Evolutionary conservation across 202 grass and related monocot genomes (phyloP).

Genomic region (Dendrocalamus latiflorus): DNA sequence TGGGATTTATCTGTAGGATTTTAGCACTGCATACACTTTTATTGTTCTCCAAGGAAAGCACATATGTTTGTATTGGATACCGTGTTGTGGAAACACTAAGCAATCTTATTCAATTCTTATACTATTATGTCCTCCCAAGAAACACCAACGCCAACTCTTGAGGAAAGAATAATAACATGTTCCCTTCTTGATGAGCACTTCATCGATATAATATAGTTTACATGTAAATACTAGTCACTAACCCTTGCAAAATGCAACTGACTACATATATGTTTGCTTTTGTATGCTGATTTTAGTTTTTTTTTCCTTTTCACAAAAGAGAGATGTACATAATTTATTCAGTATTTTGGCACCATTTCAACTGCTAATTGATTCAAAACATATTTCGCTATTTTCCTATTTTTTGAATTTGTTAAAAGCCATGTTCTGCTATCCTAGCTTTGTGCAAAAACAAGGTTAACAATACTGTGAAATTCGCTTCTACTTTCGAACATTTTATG

Average conservation of each 20-base stretch:
- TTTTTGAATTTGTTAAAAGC: conserved; percentile 25
- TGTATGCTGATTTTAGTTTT: no score
- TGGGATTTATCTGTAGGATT: neutral
- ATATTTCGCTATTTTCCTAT: no score
- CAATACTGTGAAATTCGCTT: neutral
- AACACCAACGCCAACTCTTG: conserved; percentile 31
- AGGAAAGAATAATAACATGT: conserved; percentile 52
- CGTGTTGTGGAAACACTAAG: conserved; percentile 18
- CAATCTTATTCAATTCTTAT: conserved; percentile 51
- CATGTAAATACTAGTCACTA: neutral
- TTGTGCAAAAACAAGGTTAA: conserved; percentile 16
- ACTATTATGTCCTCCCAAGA: conserved; percentile 19
- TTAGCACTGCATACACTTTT: neutral
- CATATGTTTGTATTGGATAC: conserved; percentile 29
- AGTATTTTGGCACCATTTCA: no score
- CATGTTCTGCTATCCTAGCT: neutral
- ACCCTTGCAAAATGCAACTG: conserved; percentile 6
- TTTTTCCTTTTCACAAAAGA: no score
- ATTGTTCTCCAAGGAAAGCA: conserved; percentile 33
- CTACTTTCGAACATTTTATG: conserved; percentile 17
- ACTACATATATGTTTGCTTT: neutral
- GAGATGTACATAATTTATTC: no score
- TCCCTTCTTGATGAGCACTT: conserved; percentile 53
- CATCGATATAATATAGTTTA: conserved; percentile 30
- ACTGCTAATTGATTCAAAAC: no score